Evolutionary conservation across 352 stramenopile species (phyloP), one percentile per base, ranked within the genome.

Genomic region (Globisporangium paroecandrum): DNA sequence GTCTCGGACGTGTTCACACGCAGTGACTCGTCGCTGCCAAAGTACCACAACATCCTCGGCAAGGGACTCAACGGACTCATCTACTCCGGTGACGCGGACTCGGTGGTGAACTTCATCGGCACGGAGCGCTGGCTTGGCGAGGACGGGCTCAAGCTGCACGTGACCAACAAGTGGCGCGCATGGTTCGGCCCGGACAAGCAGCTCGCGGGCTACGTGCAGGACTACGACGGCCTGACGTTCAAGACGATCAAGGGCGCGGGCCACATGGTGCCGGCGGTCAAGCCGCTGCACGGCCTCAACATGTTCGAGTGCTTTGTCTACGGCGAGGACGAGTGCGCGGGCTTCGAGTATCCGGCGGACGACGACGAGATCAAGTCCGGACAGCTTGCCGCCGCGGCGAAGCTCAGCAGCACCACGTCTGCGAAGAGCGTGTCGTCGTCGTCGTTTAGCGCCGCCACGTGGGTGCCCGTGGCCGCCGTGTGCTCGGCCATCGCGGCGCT

Each of bases 221-320:
- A 91, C 69, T 98, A 89, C 72, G 72, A 96, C 1, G 87, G 84
- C 4, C 60, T 98, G 18, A 87, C 80, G 5, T 98, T 97, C 79
- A 81, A 97, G 64, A 98, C 93, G 0, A 93, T 98, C 70, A 94
- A 97, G 66, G 93, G 91, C 18, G 89, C 90, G 18, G 94, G 94
- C 1, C 92, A 98, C 75, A 95, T 98, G 84, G 93, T 98, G 57
- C 83, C 83, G 1, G 81, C 79, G 0, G 83, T 91, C 57, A 84
- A 85, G 32, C 88, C 88, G 32, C 73, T 90, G n/a, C 83, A 90
- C 60, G 82, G 81, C 9, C 79, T 93, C 41, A 75, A 89, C 71
- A 83, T 96, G 63, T 90, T 94, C 57, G 82, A 96, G 68, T 89
- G 84, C 66, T 95, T 96, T 78, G 77, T 97, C 49, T 85, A 78